phyloP scores from a whole-genome alignment of 257 asterid species.

The Prunella vulgaris region DNA sequence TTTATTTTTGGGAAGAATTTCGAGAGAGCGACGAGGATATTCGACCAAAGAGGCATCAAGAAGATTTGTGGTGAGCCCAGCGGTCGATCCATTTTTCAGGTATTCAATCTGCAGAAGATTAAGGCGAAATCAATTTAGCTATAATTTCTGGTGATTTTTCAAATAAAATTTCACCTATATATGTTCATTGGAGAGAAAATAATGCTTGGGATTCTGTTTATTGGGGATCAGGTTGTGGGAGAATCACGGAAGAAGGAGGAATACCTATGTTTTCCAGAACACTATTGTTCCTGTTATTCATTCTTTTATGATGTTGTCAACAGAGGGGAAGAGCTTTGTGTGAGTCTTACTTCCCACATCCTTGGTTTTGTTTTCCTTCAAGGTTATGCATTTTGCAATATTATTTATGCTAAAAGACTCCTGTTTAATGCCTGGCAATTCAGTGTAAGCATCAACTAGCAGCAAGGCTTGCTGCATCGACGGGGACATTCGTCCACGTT shows the following conservation, averaged over 20 bases:
- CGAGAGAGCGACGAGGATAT: slow-evolving; percentile 75
- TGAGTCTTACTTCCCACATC: slow-evolving; percentile 29
- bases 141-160: no score
- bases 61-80: slow-evolving; percentile 68
- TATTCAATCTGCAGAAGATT: slow-evolving; percentile 8
- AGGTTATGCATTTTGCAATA: not conserved
- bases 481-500: slow-evolving; percentile 52
- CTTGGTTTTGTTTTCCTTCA: not conserved
- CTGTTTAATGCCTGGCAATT: not conserved
- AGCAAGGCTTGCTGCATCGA: slow-evolving; percentile 76
- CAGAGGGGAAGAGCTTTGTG: slow-evolving; percentile 92
- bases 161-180: no score
- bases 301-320: slow-evolving; percentile 88
- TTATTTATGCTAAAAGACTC: not conserved
- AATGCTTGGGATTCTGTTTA: not conserved
- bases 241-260: slow-evolving; percentile 86
- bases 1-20: slow-evolving; percentile 80
- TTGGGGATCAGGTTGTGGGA: slow-evolving; percentile 56
- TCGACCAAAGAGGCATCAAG: slow-evolving; percentile 78
- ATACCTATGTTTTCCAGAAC: slow-evolving; percentile 73
- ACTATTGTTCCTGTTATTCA: slow-evolving; percentile 82
- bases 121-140: not conserved
- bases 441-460: slow-evolving; percentile 98
- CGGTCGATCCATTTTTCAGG: slow-evolving; percentile 80
- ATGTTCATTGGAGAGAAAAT: not conserved